Evolutionary conservation across 495 filamentous ascomycete genomes (phyloP), one percentile per base, ranked within the genome.

Genomic region (Annulohypoxylon moriforme): DNA sequence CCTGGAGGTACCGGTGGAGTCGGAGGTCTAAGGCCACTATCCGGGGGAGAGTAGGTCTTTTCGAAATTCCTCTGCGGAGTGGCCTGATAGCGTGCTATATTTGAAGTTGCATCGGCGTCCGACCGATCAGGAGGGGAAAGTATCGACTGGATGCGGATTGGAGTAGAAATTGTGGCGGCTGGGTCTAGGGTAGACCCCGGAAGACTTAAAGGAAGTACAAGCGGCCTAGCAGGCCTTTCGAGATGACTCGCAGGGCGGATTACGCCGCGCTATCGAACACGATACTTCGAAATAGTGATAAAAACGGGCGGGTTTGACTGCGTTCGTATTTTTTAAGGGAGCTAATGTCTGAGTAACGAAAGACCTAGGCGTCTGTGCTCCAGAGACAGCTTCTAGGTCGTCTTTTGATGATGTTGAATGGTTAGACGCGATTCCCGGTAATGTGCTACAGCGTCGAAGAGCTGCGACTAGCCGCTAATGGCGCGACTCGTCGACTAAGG

Each of bases 91-190:
- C 75, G 65, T 20, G 76, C 60, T 60, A 65, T 69, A 63, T 75
- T 76, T 36, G 76, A 63, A 56, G 68, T 71, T 60, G 80, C 80
- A 76, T 81, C 79, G 67, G 75, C 55, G 60, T 80, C 81, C 60
- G 77, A 75, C 62, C 77, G 81, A 73, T 82, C 79, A 64, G 81
- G 71, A 63, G 81, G 81, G 64, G 82, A 84, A 74, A 84, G 75
- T 76, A 84, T 84, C 63, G 81, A 82, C 73, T 83, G 79, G 67
- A 84, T 84, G 71, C 82, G 80, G 49, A 84, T 75, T 77, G 81
- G 81, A 68, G 81, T 81, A 63, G 81, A 81, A 81, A 84, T 84
- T 71, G 81, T 84, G 82, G 74, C 81, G 82, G 77, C 57, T 81
- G 74, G 82, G 82, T 77, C 76, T 40, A 60, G 13, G 14, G 70